phyloP scores from a whole-genome alignment of 768 basidiomycete genomes.

The Lactarius quietus region DNA sequence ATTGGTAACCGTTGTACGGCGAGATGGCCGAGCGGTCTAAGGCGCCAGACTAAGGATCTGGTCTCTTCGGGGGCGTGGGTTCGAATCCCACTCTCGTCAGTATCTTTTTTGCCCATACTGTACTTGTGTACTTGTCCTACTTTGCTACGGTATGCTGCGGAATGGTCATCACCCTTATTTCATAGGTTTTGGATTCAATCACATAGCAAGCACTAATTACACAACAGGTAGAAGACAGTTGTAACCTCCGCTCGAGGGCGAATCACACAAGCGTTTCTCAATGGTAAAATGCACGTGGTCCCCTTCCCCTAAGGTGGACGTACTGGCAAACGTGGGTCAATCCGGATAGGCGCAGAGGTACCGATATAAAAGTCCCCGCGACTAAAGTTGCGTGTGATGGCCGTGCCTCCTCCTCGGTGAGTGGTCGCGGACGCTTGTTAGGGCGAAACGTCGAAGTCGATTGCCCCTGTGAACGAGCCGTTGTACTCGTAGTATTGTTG shows the following conservation, averaged over 20 bases:
- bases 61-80: slow-evolving; percentile 49
- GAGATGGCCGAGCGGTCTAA: slow-evolving; percentile 90
- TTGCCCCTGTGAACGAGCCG: slow-evolving; percentile 58
- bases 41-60: slow-evolving; percentile 77
- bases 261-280: slow-evolving; percentile 44
- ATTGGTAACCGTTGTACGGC: background rate
- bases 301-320: slow-evolving; percentile 72
- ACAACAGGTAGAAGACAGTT: slow-evolving; percentile 16
- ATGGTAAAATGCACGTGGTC: slow-evolving; percentile 73
- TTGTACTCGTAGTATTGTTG: slow-evolving; percentile 67
- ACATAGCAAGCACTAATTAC: slow-evolving; percentile 15
- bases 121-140: background rate
- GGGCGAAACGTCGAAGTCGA: slow-evolving; percentile 79
- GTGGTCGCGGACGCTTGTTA: slow-evolving; percentile 69
- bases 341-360: slow-evolving; percentile 74
- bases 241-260: background rate
- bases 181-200: background rate
- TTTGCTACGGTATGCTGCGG: too few species aligned
- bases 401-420: slow-evolving; percentile 80
- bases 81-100: slow-evolving; percentile 46
- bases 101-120: slow-evolving; percentile 12
- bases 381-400: slow-evolving; percentile 77
- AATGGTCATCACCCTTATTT: background rate
- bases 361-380: slow-evolving; percentile 83
- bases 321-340: slow-evolving; percentile 77